Percentiles rank a stretch among this genome's conserved stretches.
Evolutionary conservation across 768 basidiomycete genomes (phyloP).

Genomic region (Leccinum sublutescens): DNA sequence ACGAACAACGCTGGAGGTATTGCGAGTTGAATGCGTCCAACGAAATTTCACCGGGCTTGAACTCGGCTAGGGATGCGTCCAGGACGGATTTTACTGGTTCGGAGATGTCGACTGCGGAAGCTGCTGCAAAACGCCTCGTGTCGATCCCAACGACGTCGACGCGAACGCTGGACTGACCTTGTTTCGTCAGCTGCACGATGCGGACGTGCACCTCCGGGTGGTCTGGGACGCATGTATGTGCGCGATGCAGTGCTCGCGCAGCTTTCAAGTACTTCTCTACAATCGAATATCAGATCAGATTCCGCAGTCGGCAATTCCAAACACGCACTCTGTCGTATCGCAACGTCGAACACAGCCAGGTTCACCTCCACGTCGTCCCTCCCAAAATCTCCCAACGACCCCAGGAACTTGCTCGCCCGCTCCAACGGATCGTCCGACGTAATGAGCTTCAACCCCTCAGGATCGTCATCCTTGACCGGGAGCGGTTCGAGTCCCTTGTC

Average conservation of each 20-base stretch:
- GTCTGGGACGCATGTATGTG: constrained; percentile 49
- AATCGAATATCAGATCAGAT: not conserved
- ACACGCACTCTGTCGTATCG: constrained; percentile 70
- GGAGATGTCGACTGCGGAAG: constrained; percentile 43
- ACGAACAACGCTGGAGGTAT: constrained; percentile 64
- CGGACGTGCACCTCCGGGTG: constrained; percentile 72
- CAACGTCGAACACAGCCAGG: constrained; percentile 76
- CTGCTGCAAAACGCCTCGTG: constrained; percentile 36
- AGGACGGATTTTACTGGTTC: constrained; percentile 51
- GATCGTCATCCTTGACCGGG: constrained; percentile 74
- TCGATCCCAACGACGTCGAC: not conserved
- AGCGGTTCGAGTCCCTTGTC: constrained; percentile 69
- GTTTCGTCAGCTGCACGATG: constrained; percentile 58
- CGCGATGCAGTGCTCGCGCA: constrained; percentile 58
- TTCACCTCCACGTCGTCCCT: constrained; percentile 64
- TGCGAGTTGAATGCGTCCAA: constrained; percentile 71
- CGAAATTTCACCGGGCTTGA: constrained; percentile 58
- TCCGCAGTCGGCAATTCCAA: not conserved
- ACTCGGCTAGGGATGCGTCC: constrained; percentile 41
- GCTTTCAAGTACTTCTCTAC: constrained; percentile 84
- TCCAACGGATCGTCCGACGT: constrained; percentile 65
- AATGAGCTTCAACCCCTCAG: constrained; percentile 73
- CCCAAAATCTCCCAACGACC: constrained; percentile 56
- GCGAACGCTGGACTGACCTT: constrained; percentile 37
- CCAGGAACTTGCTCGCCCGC: constrained; percentile 68